These are phyloP conservation scores for Wickerhamiella kurtzmanii DNA, from an alignment of 805 yeast species.

Conservation along the genomic window DNA sequence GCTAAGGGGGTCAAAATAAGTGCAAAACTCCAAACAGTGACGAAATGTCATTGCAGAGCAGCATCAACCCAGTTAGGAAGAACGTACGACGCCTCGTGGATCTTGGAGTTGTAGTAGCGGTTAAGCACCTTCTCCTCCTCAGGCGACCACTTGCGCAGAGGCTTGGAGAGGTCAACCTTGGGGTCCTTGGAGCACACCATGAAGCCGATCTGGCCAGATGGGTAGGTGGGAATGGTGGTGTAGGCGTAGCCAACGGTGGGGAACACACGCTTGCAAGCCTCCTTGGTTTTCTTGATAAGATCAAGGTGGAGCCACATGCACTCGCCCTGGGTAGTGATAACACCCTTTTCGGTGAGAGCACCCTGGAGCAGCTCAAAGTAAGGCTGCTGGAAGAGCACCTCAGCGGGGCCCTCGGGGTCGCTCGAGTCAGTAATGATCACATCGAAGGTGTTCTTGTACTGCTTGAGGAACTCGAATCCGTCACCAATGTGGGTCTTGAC, in stretches of 20 bases:
- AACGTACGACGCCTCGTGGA: constrained; percentile 63
- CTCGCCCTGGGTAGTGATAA: constrained; percentile 81
- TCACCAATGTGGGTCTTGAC: constrained; percentile 86
- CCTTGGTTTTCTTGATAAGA: constrained; percentile 61
- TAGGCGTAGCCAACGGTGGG: constrained; percentile 70
- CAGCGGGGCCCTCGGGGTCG: constrained; percentile 98
- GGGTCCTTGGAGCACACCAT: constrained; percentile 54
- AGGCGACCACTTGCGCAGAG: constrained; percentile 35
- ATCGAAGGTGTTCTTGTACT: constrained; percentile 74
- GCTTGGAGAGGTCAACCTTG: constrained; percentile 33
- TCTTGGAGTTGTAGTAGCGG: constrained; percentile 49
- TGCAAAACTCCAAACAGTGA: not conserved
- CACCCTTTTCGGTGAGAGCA: constrained; percentile 90
- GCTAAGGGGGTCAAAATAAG: too few relatives aligned
- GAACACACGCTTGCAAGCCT: constrained; percentile 64
- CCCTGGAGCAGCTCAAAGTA: constrained; percentile 72
- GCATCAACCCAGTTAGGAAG: constrained; percentile 63
- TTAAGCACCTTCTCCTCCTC: constrained; percentile 38
- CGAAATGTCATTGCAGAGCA: constrained; percentile 13
- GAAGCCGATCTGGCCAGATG: constrained; percentile 78
- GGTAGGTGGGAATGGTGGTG: constrained; percentile 76
- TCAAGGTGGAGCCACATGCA: constrained; percentile 74
- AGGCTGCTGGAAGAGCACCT: constrained; percentile 78
- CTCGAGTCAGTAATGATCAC: constrained; percentile 95
- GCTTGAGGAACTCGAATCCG: constrained; percentile 89